Conservation (phyloP, 176 grass and related monocot genomes). For the Zoysia japonica region DNA sequence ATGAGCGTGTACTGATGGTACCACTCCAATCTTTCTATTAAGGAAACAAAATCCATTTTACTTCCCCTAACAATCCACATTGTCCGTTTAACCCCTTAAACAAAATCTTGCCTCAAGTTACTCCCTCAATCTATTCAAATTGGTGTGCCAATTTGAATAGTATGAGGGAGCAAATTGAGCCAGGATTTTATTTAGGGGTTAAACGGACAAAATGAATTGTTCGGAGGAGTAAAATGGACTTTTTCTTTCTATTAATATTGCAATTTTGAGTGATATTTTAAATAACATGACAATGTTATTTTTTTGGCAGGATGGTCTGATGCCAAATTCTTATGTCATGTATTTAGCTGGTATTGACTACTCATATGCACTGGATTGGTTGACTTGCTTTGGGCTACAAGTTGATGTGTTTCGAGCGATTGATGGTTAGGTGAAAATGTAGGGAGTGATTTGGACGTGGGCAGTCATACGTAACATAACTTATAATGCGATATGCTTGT, state of each 20-base stretch:
- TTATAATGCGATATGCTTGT: slow-evolving; percentile 46
- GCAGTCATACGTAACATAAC: slow-evolving; percentile 40
- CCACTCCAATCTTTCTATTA: background rate
- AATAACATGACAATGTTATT: background rate
- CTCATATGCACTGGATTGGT: slow-evolving; percentile 23
- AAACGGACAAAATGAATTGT: no score
- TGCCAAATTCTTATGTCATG: slow-evolving; percentile 40
- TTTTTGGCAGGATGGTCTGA: slow-evolving; percentile 37
- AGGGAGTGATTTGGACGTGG: slow-evolving; percentile 26
- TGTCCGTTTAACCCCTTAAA: no score
- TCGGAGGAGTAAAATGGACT: no score
- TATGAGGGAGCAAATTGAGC: no score
- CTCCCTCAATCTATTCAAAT: no score
- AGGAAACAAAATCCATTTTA: no score
- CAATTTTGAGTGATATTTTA: background rate
- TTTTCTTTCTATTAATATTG: no score
- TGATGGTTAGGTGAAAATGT: slow-evolving; percentile 49
- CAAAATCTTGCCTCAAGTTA: no score
- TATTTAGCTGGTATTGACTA: slow-evolving; percentile 44
- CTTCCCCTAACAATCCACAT: no score
- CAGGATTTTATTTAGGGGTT: no score
- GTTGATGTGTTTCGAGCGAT: slow-evolving; percentile 26
- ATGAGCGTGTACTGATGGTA: slow-evolving; percentile 45
- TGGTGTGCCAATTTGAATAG: no score
- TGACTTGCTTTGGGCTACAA: slow-evolving; percentile 46